Conservation (phyloP, 2,329 filamentous ascomycete genomes). For the Triangularia setosa region DNA sequence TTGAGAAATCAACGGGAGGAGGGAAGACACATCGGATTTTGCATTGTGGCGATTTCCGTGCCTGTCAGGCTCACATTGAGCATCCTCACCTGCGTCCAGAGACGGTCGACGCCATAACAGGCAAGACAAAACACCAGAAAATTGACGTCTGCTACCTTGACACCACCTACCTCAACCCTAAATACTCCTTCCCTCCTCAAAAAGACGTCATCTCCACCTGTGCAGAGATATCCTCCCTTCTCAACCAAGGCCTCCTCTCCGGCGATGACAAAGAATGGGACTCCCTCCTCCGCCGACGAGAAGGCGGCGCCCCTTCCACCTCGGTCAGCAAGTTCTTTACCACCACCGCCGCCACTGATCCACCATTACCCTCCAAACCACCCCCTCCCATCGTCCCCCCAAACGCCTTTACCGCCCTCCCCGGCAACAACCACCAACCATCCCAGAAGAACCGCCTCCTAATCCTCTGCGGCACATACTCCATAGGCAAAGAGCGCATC, state of each 20-base stretch:
- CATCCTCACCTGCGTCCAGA: constrained; percentile 81
- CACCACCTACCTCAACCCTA: constrained; percentile 93
- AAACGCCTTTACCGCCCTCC: constrained; percentile 28
- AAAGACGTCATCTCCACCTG: constrained; percentile 83
- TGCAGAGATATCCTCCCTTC: constrained; percentile 72
- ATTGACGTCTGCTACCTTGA: constrained; percentile 97
- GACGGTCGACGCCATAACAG: constrained; percentile 63
- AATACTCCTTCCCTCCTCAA: constrained; percentile 90
- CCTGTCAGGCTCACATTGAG: constrained; percentile 76
- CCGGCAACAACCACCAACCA: constrained; percentile 10
- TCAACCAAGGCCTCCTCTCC: constrained; percentile 34
- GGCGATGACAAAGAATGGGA: constrained; percentile 46
- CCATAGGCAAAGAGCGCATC: constrained; percentile 95
- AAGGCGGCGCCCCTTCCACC: constrained; percentile 29
- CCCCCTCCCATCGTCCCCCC: background rate
- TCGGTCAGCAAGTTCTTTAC: constrained; percentile 53
- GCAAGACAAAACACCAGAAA: constrained; percentile 72
- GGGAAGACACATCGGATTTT: constrained; percentile 71
- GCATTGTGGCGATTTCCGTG: constrained; percentile 94
- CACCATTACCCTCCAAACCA: constrained; percentile 23
- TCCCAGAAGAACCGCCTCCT: constrained; percentile 63
- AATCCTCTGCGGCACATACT: constrained; percentile 93
- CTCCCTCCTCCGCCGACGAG: constrained; percentile 35
- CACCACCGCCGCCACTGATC: constrained; percentile 11
- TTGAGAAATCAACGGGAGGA: constrained; percentile 70